phyloP scores from a whole-genome alignment of 768 basidiomycete genomes.

The Strobilomyces confusus region DNA sequence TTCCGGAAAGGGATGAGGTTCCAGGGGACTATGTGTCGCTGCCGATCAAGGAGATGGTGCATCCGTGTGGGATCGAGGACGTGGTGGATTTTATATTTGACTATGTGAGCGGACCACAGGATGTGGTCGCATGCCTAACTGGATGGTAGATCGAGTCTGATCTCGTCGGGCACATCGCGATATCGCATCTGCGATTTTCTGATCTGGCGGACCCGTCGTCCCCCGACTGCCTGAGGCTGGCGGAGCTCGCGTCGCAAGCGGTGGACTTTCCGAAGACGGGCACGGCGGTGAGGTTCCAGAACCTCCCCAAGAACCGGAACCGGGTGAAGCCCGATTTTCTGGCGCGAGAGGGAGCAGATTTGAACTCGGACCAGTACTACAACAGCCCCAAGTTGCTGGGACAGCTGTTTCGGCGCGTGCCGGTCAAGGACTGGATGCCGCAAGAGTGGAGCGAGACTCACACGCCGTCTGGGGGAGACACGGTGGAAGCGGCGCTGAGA shows the following conservation, averaged over 20 bases:
- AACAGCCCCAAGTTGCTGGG: conserved; percentile 42
- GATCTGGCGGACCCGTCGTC: conserved; percentile 37
- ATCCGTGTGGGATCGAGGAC: conserved; percentile 38
- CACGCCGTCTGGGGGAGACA: conserved; percentile 27
- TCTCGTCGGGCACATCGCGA: conserved; percentile 39
- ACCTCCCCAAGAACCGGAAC: conserved; percentile 30
- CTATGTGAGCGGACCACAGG: conserved; percentile 32
- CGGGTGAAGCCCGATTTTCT: conserved; percentile 40
- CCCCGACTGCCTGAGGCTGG: conserved; percentile 37
- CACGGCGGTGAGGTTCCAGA: conserved; percentile 34
- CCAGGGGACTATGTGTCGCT: conserved; percentile 42
- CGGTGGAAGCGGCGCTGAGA: conserved; percentile 26
- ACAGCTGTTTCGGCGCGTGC: conserved; percentile 42
- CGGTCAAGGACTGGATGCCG: conserved; percentile 32
- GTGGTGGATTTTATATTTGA: conserved; percentile 47
- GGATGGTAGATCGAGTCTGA: conserved; percentile 34
- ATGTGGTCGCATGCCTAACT: not conserved
- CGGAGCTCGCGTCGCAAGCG: conserved; percentile 43
- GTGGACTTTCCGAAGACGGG: conserved; percentile 49
- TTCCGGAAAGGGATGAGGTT: conserved; percentile 15
- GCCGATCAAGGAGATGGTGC: conserved; percentile 29
- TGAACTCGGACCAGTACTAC: conserved; percentile 31
- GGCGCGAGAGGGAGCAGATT: conserved; percentile 36
- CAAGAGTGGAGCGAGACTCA: conserved; percentile 12
- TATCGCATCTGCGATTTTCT: conserved; percentile 41